These are phyloP conservation scores for Ustilago curta DNA, from an alignment of 1,284 basidiomycete species.

Conservation along the genomic window DNA sequence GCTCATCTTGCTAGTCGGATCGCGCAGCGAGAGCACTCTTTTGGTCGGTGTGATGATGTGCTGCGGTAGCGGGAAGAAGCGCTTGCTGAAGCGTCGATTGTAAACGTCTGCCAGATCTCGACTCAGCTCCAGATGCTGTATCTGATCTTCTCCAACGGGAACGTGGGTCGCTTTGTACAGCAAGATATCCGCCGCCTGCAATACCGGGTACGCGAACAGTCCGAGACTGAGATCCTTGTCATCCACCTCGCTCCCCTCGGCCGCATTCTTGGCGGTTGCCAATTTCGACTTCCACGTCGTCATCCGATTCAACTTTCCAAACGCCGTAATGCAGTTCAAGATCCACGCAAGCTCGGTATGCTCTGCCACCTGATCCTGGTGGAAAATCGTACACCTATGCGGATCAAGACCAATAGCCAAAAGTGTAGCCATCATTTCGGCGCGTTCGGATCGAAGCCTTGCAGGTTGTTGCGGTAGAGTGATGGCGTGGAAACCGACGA, in stretches of 20 bases:
- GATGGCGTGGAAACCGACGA: slow-evolving; percentile 76
- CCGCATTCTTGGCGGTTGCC: slow-evolving; percentile 76
- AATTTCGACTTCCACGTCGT: slow-evolving; percentile 95
- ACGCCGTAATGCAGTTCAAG: slow-evolving; percentile 83
- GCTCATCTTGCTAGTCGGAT: slow-evolving; percentile 92
- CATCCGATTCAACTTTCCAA: slow-evolving; percentile 87
- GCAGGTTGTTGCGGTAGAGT: slow-evolving; percentile 70
- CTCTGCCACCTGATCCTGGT: slow-evolving; percentile 87
- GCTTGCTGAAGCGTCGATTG: slow-evolving; percentile 75
- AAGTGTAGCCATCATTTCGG: slow-evolving; percentile 84
- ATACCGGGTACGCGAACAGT: slow-evolving; percentile 88
- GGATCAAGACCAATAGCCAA: slow-evolving; percentile 88
- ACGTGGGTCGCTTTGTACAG: slow-evolving; percentile 91
- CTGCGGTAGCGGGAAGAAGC: slow-evolving; percentile 79
- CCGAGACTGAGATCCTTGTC: slow-evolving; percentile 85
- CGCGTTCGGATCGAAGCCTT: slow-evolving; percentile 68
- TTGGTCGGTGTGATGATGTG: slow-evolving; percentile 80
- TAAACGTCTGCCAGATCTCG: slow-evolving; percentile 86
- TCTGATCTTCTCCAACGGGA: slow-evolving; percentile 94
- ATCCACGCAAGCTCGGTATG: slow-evolving; percentile 94
- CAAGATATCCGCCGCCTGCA: slow-evolving; percentile 93
- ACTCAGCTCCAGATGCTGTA: slow-evolving; percentile 89
- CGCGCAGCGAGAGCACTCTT: slow-evolving; percentile 79
- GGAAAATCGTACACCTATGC: slow-evolving; percentile 80
- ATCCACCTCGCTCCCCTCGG: slow-evolving; percentile 79